Evolutionary conservation across 2,329 filamentous ascomycete species (phyloP), one percentile per base, ranked within the genome.

Genomic region (Colletotrichum karsti): DNA sequence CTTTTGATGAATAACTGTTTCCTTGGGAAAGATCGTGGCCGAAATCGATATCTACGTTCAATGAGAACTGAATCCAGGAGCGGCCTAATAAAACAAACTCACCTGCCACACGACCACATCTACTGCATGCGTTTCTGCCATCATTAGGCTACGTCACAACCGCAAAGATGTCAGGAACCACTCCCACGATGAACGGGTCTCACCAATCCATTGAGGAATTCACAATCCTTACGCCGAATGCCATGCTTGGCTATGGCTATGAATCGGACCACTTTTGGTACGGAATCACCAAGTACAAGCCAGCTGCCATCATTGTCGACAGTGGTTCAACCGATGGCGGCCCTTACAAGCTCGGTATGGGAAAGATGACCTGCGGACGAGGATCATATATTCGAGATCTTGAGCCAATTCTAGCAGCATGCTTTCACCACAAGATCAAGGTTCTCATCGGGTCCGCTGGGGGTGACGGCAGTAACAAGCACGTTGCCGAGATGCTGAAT

Each of bases 241-340:
- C 81, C 35, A 86, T 84, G 82, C 73, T 86, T 5, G 83, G 84
- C 9, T 87, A 85, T 66, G 84, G 84, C 22, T 81, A 84, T 50
- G 73, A 81, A 50, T 76, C 78, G 24, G 69, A 71, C 0, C 74
- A 79, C 26, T 78, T 73, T 0, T 48, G 64, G 0, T 35, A 69
- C 1, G 74, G 74, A 2, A 72, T 82, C 1, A 68, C 74, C 10
- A 78, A 67, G 1, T 74, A 74, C 1, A 69, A 74, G 2, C 78
- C 79, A 0, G 76, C 76, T 0, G 77, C 76, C 9, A 76, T 80
- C 10, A 78, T 80, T 12, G 63, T 80, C 3, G 78, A 80, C 57
- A 77, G 76, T 0, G 78, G 78, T 0, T 79, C 77, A 0, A 80
- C 78, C 1, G 78, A 80, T 44, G 76, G 76, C 13, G 78, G 78